These are phyloP conservation scores for Capsicum pubescens DNA, from an alignment of 257 asterid genomes.

Conservation along the genomic window DNA sequence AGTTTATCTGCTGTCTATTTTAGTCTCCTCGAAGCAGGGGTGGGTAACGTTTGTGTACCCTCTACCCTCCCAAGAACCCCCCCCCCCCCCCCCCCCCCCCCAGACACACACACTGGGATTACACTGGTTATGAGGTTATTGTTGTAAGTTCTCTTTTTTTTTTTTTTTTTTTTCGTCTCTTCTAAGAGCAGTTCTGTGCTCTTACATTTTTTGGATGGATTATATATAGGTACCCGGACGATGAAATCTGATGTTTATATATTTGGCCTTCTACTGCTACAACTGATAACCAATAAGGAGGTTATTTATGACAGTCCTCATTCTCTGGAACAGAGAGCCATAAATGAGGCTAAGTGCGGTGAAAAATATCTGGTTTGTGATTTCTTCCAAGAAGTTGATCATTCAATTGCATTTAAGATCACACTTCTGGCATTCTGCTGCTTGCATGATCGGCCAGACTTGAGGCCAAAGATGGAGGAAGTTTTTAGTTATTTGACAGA, in stretches of 20 bases:
- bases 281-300: neutral
- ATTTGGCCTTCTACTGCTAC: neutral
- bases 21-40: neutral
- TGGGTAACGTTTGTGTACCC: too few relatives aligned
- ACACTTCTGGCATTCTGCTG: neutral
- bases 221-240: neutral
- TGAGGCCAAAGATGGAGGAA: neutral
- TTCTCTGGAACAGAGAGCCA: neutral
- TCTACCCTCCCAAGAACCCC: too few relatives aligned
- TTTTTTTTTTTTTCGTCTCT: too few relatives aligned
- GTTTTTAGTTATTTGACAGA: neutral
- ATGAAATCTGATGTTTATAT: neutral
- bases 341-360: neutral
- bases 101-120: too few relatives aligned
- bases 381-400: conserved; percentile 14
- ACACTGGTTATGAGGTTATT: too few relatives aligned
- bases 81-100: too few relatives aligned
- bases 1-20: neutral
- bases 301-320: neutral
- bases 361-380: neutral
- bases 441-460: neutral
- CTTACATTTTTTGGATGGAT: neutral
- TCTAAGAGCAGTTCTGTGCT: neutral
- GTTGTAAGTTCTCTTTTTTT: neutral
- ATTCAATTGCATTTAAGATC: neutral